These are phyloP conservation scores for Gossypium stocksii DNA, from an alignment of 345 rosid species.

Conservation along the genomic window DNA sequence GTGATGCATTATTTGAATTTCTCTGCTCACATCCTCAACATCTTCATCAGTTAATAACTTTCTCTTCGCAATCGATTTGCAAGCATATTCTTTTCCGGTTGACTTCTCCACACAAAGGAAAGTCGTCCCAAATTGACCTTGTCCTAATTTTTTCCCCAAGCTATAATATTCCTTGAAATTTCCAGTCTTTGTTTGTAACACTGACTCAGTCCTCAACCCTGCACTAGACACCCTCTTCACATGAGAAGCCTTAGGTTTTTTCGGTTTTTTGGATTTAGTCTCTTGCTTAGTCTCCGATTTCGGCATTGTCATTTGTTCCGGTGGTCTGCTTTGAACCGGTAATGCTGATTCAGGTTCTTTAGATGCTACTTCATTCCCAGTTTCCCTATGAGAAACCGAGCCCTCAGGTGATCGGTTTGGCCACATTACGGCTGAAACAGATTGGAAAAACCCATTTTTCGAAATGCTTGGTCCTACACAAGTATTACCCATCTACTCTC, in stretches of 20 bases:
- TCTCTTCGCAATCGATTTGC: no score
- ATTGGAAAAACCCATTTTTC: constrained; percentile 66
- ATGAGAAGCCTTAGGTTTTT: constrained; percentile 31
- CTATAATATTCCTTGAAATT: constrained; percentile 63
- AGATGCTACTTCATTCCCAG: constrained; percentile 27
- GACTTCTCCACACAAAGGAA: no score
- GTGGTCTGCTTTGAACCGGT: constrained; percentile 67
- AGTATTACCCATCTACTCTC: constrained; percentile 63
- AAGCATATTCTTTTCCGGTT: no score
- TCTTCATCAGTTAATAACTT: no score
- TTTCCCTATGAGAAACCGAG: constrained; percentile 37
- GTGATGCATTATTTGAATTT: constrained; percentile 90
- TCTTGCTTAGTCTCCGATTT: constrained; percentile 28
- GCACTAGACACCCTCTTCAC: constrained; percentile 63
- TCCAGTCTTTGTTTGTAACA: constrained; percentile 61
- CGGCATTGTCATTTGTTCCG: constrained; percentile 54
- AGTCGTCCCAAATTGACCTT: constrained; percentile 85
- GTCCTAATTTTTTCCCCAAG: constrained; percentile 78
- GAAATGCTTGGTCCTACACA: constrained; percentile 74
- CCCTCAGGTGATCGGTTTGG: constrained; percentile 51
- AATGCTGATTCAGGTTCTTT: constrained; percentile 41
- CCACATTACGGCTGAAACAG: constrained; percentile 80
- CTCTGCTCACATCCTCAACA: constrained; percentile 27
- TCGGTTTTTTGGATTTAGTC: constrained; percentile 31
- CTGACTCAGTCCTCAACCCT: constrained; percentile 65